Conservation (phyloP, 257 asterid genomes). For the Solanum corneliomulleri region DNA sequence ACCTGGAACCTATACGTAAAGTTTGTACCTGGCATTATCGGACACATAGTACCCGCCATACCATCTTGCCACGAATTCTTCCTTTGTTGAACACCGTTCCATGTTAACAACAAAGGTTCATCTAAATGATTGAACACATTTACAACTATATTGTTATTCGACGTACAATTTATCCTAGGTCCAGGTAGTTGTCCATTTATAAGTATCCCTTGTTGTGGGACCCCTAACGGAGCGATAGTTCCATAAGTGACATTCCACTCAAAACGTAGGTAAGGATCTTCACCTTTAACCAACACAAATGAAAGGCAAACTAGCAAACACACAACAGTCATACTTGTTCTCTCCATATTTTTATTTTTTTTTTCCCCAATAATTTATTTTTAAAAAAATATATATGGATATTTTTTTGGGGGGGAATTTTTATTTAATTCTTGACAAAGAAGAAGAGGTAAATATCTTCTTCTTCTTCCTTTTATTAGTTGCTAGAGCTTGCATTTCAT, state of each 20-base stretch:
- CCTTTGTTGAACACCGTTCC: conserved; percentile 5
- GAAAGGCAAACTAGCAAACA: not conserved
- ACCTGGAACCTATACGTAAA: conserved; percentile 2
- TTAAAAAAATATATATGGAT: too few species aligned
- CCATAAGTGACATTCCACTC: conserved; percentile 4
- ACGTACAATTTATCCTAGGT: not conserved
- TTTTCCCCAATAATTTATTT: too few species aligned
- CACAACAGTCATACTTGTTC: not conserved
- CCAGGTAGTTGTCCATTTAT: conserved; percentile 1
- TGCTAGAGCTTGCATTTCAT: not conserved
- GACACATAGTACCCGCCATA: conserved; percentile 7
- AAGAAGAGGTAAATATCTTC: not conserved
- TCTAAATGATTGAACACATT: not conserved
- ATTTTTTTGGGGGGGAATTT: not conserved
- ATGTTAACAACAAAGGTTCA: not conserved
- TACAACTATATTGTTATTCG: not conserved
- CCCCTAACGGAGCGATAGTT: conserved; percentile 2
- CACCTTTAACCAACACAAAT: not conserved
- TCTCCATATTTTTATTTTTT: not conserved
- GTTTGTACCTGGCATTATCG: conserved; percentile 5
- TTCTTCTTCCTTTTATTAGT: not conserved
- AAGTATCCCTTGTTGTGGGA: conserved; percentile 1
- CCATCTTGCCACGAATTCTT: conserved; percentile 11
- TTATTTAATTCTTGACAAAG: not conserved
- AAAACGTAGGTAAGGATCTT: not conserved